Evolutionary conservation across 495 filamentous ascomycete species (phyloP).

Genomic region (Daldinia grandis): DNA sequence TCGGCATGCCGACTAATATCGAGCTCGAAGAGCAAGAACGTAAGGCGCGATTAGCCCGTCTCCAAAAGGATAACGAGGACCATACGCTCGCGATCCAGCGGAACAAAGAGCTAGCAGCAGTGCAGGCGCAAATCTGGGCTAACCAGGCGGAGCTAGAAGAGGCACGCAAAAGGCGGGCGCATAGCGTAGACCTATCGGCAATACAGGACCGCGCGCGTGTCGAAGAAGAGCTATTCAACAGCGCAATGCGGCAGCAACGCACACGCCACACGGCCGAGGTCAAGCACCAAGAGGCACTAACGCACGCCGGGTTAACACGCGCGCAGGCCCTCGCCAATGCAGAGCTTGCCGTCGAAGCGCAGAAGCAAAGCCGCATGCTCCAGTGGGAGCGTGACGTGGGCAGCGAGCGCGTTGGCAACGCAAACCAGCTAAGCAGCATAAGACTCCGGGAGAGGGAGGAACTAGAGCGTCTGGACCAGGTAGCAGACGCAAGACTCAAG

Average conservation of each 20-base stretch:
- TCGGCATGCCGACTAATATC: slow-evolving; percentile 56
- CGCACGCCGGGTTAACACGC: slow-evolving; percentile 51
- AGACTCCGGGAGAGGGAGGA: slow-evolving; percentile 54
- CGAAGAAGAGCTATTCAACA: slow-evolving; percentile 50
- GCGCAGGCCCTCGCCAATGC: slow-evolving; percentile 51
- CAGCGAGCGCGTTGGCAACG: slow-evolving; percentile 48
- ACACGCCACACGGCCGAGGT: slow-evolving; percentile 43
- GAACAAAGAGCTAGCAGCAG: slow-evolving; percentile 52
- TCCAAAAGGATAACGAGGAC: slow-evolving; percentile 50
- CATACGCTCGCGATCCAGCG: slow-evolving; percentile 50
- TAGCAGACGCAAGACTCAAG: slow-evolving; percentile 47
- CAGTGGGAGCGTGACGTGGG: slow-evolving; percentile 51
- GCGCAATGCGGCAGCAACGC: slow-evolving; percentile 45
- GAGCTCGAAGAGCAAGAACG: slow-evolving; percentile 56
- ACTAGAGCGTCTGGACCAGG: slow-evolving; percentile 50
- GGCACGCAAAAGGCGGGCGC: slow-evolving; percentile 44
- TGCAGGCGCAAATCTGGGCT: slow-evolving; percentile 55
- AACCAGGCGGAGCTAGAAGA: slow-evolving; percentile 57
- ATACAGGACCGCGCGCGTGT: slow-evolving; percentile 46
- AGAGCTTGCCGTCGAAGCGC: slow-evolving; percentile 50
- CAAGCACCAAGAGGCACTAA: slow-evolving; percentile 50
- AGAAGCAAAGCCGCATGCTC: slow-evolving; percentile 45
- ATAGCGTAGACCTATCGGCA: slow-evolving; percentile 39
- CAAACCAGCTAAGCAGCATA: slow-evolving; percentile 52
- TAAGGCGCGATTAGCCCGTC: slow-evolving; percentile 47